Base-by-base conservation (phyloP, 352 stramenopile genomes). In the Pythium vanterpoolii region DNA sequence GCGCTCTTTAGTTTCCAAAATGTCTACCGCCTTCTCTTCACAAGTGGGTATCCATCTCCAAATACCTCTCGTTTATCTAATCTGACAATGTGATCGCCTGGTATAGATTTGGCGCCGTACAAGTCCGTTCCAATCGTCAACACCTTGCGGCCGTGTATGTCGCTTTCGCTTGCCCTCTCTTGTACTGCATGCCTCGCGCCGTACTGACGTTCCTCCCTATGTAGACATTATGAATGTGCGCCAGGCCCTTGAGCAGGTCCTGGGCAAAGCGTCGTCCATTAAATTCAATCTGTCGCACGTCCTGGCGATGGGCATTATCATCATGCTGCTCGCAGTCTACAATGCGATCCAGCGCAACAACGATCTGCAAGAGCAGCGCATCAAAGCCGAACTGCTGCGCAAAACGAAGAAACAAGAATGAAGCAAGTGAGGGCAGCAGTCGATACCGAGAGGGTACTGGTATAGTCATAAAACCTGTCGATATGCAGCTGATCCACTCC, bases 1-100 rank as follows among this genome's bases (percentile, higher is more conserved):
- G 74, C 82, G 74, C 79, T 93, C 56, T 87, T 89, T 56, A 85
- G 82, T 68, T 93, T 92, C 71, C 83, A 93, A 71, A 86, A 85
- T 42, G 62, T 86, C 46, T 90, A 84, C 64, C 73, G 72, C 42
- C 74, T 86, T 44, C 66, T 90, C 50, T 84, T 82, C 36, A 63
- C 69, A 48, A 82, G 84, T 93, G 55, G 34, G 76, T 52, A 16
- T 1, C 0, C 18, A 31, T 14, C 26, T 40, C 11, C 13, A n/a
- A n/a, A n/a, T n/a, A n/a, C n/a, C n/a, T n/a, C n/a, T n/a, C n/a
- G n/a, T n/a, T n/a, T n/a, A n/a, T n/a, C n/a, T n/a, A n/a, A n/a
- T n/a, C n/a, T n/a, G n/a, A n/a, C n/a, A n/a, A n/a, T n/a, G n/a
- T n/a, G n/a, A n/a, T n/a, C n/a, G n/a, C n/a, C n/a, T n/a, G n/a